phyloP scores from a whole-genome alignment of 805 yeast genomes.

The Monosporozyma siamensis region DNA sequence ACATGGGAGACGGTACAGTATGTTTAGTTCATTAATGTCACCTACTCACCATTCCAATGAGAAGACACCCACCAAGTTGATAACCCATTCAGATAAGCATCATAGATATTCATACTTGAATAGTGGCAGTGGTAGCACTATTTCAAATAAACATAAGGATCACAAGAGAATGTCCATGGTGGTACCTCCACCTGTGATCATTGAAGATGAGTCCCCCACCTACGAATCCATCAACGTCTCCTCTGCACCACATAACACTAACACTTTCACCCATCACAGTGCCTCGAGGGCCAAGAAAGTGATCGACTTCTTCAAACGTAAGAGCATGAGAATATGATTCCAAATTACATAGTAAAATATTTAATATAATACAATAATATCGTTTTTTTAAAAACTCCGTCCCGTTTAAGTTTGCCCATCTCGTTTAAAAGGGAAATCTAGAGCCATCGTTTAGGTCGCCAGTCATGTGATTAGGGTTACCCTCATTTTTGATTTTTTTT shows the following conservation, averaged over 20 bases:
- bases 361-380: not conserved
- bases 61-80: too few relatives aligned
- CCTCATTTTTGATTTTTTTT: too few relatives aligned
- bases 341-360: not conserved
- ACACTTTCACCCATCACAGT: not conserved
- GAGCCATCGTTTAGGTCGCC: too few relatives aligned
- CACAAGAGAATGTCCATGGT: not conserved
- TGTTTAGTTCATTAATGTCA: not conserved
- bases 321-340: conserved; percentile 34
- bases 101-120: too few relatives aligned
- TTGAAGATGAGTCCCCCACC: not conserved
- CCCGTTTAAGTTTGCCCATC: too few relatives aligned
- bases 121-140: too few relatives aligned
- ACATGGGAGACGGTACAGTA: conserved; percentile 1
- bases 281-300: conserved; percentile 64
- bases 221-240: not conserved
- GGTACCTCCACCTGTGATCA: not conserved
- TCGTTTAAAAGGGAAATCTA: too few relatives aligned
- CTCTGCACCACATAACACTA: not conserved
- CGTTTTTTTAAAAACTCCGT: too few relatives aligned
- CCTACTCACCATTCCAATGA: too few relatives aligned
- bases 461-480: too few relatives aligned
- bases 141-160: too few relatives aligned
- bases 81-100: too few relatives aligned
- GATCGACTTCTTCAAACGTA: conserved; percentile 68